Conservation (phyloP, 495 filamentous ascomycete species). For the Penicillium egyptiacum region DNA sequence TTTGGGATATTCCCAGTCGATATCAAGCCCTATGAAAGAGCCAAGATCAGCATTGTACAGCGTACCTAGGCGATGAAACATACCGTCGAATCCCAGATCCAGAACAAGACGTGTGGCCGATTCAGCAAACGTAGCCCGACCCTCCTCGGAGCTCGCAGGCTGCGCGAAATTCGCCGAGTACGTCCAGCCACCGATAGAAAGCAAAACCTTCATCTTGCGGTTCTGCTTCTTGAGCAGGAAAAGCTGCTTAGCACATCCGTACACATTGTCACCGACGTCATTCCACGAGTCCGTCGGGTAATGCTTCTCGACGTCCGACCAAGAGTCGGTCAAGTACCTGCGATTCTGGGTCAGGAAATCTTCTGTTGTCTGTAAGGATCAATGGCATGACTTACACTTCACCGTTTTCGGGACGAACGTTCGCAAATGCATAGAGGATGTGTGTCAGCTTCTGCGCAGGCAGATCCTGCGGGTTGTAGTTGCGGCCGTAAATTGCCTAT, state of each 20-base stretch:
- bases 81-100: slow-evolving; percentile 65
- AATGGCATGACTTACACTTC: slow-evolving; percentile 61
- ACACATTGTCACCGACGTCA: slow-evolving; percentile 46
- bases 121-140: slow-evolving; percentile 71
- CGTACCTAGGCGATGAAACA: background rate
- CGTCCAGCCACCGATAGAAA: slow-evolving; percentile 97
- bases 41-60: slow-evolving; percentile 13
- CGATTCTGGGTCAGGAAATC: background rate
- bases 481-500: slow-evolving; percentile 84
- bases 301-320: slow-evolving; percentile 88
- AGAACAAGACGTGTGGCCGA: slow-evolving; percentile 66
- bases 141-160: slow-evolving; percentile 59
- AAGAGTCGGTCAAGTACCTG: slow-evolving; percentile 74
- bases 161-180: slow-evolving; percentile 83
- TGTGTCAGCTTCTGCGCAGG: slow-evolving; percentile 88
- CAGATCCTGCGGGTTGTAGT: slow-evolving; percentile 83
- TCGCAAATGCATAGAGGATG: slow-evolving; percentile 87
- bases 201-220: slow-evolving; percentile 83
- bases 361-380: slow-evolving; percentile 2
- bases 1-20: slow-evolving; percentile 63
- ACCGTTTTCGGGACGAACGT: slow-evolving; percentile 70
- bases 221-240: slow-evolving; percentile 86
- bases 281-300: slow-evolving; percentile 56
- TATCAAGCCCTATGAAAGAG: slow-evolving; percentile 47
- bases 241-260: slow-evolving; percentile 84